A percentile compares a stretch with the other conserved stretches of the same genome.
Evolutionary conservation across 208 protist species (phyloP).

Genomic region (Leishmania martiniquensis): DNA sequence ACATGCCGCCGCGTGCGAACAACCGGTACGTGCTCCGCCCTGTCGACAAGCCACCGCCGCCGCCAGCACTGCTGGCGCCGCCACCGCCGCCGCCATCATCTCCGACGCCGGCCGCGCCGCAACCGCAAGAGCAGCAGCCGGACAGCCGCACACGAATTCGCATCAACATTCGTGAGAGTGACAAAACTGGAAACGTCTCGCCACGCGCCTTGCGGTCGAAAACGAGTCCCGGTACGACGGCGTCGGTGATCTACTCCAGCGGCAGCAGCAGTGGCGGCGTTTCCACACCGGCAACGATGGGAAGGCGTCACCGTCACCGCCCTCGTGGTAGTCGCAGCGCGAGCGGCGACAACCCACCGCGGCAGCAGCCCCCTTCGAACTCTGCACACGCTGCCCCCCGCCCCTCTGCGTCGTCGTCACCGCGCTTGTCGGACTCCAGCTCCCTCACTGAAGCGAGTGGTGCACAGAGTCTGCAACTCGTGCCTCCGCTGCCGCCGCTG

Average conservation of each 20-base stretch:
- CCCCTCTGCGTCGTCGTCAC: background rate
- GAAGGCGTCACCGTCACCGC: constrained; percentile 14
- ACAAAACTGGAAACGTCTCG: background rate
- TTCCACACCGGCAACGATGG: background rate
- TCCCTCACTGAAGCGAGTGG: background rate
- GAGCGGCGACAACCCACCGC: background rate
- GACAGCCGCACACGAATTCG: constrained; percentile 28
- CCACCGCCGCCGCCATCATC: background rate
- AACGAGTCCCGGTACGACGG: background rate
- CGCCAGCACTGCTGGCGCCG: background rate
- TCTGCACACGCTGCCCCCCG: constrained; percentile 24
- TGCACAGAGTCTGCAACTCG: constrained; percentile 5
- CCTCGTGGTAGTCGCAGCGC: constrained; percentile 13
- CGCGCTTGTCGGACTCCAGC: constrained; percentile 9
- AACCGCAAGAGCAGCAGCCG: constrained; percentile 10
- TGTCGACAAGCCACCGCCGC: background rate
- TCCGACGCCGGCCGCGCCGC: background rate
- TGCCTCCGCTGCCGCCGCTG: constrained; percentile 28
- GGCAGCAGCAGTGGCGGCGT: constrained; percentile 1
- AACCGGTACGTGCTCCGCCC: constrained; percentile 66
- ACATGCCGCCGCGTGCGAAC: constrained; percentile 76
- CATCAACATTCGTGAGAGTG: constrained; percentile 50
- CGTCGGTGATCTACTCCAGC: constrained; percentile 1
- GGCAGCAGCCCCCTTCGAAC: background rate
- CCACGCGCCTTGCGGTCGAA: background rate